Conservation (phyloP, 345 rosid species). For the Limnanthes douglasii region DNA sequence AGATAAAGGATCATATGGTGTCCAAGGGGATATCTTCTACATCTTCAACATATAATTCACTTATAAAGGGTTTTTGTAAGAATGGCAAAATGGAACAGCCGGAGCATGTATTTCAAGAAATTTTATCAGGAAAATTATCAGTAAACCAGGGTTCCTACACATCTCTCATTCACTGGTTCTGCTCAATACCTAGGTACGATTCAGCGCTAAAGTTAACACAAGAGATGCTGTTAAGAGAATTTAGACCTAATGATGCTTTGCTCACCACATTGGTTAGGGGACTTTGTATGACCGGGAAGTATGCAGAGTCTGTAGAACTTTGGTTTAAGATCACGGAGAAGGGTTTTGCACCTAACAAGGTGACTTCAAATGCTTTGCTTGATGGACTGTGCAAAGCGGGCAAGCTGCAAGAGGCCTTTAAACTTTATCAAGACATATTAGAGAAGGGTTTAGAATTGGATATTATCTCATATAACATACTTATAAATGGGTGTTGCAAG, state of each 20-base stretch:
- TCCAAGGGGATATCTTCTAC: slow-evolving; percentile 47
- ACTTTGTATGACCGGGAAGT: slow-evolving; percentile 43
- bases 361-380: slow-evolving; percentile 67
- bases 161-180: slow-evolving; percentile 41
- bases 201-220: slow-evolving; percentile 29
- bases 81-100: slow-evolving; percentile 32
- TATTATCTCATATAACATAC: slow-evolving; percentile 39
- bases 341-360: slow-evolving; percentile 26
- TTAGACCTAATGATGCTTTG: slow-evolving; percentile 50
- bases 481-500: slow-evolving; percentile 40
- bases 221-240: slow-evolving; percentile 49
- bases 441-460: slow-evolving; percentile 34
- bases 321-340: slow-evolving; percentile 34
- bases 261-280: slow-evolving; percentile 45
- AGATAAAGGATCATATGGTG: slow-evolving; percentile 44
- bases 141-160: slow-evolving; percentile 37
- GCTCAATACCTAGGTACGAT: slow-evolving; percentile 28
- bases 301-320: slow-evolving; percentile 40
- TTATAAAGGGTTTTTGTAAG: slow-evolving; percentile 45
- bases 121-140: slow-evolving; percentile 33
- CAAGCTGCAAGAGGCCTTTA: slow-evolving; percentile 33
- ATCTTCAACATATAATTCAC: slow-evolving; percentile 53
- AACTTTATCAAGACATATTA: slow-evolving; percentile 38
- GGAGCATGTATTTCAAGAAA: slow-evolving; percentile 39
- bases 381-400: slow-evolving; percentile 58